Base-by-base conservation (phyloP, 352 stramenopile genomes). In the Pythium periplocum region DNA sequence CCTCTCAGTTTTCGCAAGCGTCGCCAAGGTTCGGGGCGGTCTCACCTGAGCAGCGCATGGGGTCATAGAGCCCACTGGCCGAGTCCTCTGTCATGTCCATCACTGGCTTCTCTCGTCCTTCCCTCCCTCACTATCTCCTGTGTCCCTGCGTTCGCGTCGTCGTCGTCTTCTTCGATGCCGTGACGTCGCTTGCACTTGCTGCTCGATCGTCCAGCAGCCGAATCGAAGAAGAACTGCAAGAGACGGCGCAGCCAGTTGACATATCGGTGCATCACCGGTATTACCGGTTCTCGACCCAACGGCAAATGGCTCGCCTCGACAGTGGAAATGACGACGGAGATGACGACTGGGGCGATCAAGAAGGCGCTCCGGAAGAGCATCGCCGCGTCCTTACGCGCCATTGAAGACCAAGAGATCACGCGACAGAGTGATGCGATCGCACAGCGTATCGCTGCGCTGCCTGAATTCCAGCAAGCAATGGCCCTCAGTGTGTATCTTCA, bases 401-500 rank as follows among this genome's bases (percentile, higher is more conserved):
- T 87, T 31, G 57, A 72, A 11, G 51, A 73, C 32, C 52, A 33
- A 1, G 70, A 79, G n/a, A 70, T 96, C 33, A 59, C 58, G 10
- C 56, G 48, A 12, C 71, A 91, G 50, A 93, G 82, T 57, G 51
- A 53, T 6, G 59, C 58, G 3, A 55, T 95, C 40, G 63, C 78
- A 1, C 52, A 69, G 32, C 60, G 69, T 43, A 51, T 96, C 32
- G 59, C 58, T 12, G 55, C 57, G 9, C 69, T 90, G 46, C 70
- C 79, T 2, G 75, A 79, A 42, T 90, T 92, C 51, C 44, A 47
- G 12, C 43, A 52, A 6, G 73, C 72, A 1, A 58, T 52, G 9
- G 61, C 64, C 0, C 51, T 95, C 42, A 92, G 82, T 58, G 71
- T 93, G 32, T 96, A 95, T 43, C 68, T 96, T 32, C 73, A 89